Percentiles rank a stretch among this genome's conserved stretches.
These are phyloP conservation scores for Pinus albicaulis DNA, from an alignment of 75 land plant species.

Conservation along the genomic window DNA sequence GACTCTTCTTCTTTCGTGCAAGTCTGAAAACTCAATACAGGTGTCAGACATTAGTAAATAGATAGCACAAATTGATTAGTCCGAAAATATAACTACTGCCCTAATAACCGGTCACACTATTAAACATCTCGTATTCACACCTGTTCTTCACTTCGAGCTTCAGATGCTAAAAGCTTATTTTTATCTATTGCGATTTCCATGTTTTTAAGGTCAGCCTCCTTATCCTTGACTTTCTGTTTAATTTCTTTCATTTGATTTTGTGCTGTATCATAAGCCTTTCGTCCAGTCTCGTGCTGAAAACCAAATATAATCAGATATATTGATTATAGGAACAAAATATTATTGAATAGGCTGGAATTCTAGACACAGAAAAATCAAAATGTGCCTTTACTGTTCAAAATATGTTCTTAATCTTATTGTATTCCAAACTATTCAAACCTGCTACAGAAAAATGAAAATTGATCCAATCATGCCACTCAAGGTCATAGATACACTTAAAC, in stretches of 20 bases:
- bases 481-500: background rate
- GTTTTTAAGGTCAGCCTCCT: constrained; percentile 22
- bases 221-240: constrained; percentile 33
- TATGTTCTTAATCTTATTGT: background rate
- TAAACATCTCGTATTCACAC: constrained; percentile 20
- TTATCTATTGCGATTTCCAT: constrained; percentile 33
- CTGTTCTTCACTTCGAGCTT: constrained; percentile 67
- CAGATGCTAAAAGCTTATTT: constrained; percentile 37
- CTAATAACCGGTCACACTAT: background rate
- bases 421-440: background rate
- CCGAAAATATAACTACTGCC: background rate
- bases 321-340: background rate
- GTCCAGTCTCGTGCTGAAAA: constrained; percentile 77
- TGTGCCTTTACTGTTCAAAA: background rate
- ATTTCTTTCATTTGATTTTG: constrained; percentile 52
- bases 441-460: background rate
- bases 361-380: background rate
- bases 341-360: background rate
- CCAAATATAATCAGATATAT: background rate
- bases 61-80: background rate
- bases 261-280: constrained; percentile 61
- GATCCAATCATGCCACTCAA: no score
- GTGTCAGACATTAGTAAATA: background rate
- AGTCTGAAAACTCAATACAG: constrained; percentile 26
- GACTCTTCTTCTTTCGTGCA: constrained; percentile 61